These are phyloP conservation scores for Botrytis sinoallii DNA, from an alignment of 2,329 filamentous ascomycete genomes.

Conservation along the genomic window DNA sequence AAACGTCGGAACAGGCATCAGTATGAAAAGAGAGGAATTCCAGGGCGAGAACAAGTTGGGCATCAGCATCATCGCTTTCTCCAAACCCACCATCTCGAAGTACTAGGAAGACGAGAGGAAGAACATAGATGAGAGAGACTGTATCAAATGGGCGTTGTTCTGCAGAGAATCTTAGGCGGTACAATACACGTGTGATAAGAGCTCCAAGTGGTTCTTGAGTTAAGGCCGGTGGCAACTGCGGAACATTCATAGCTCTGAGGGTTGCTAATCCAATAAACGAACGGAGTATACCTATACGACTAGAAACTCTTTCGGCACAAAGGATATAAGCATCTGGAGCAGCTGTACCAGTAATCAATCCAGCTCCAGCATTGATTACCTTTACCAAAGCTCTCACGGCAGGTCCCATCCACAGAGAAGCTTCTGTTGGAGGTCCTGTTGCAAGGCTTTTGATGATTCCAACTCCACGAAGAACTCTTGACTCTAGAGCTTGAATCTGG, in stretches of 20 bases:
- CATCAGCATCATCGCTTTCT: slow-evolving; percentile 75
- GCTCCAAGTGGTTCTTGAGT: slow-evolving; percentile 78
- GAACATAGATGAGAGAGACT: slow-evolving; percentile 80
- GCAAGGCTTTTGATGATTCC: slow-evolving; percentile 82
- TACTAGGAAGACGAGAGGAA: slow-evolving; percentile 78
- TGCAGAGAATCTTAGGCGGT: slow-evolving; percentile 82
- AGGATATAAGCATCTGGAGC: slow-evolving; percentile 76
- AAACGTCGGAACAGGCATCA: slow-evolving; percentile 68
- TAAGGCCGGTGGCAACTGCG: slow-evolving; percentile 67
- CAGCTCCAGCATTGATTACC: slow-evolving; percentile 75
- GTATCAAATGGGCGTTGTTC: slow-evolving; percentile 93
- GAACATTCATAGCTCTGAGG: slow-evolving; percentile 72
- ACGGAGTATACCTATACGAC: slow-evolving; percentile 71
- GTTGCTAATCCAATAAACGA: slow-evolving; percentile 86
- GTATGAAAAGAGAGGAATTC: slow-evolving; percentile 91
- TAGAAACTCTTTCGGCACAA: slow-evolving; percentile 71
- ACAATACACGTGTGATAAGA: slow-evolving; percentile 83
- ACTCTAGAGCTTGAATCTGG: slow-evolving; percentile 66
- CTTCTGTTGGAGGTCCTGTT: slow-evolving; percentile 83
- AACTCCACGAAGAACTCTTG: slow-evolving; percentile 74
- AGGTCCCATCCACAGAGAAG: slow-evolving; percentile 81
- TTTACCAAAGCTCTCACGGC: slow-evolving; percentile 72
- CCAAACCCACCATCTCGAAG: slow-evolving; percentile 78
- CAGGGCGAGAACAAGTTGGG: slow-evolving; percentile 83
- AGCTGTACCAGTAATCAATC: slow-evolving; percentile 75